Percentiles rank a stretch among this genome's conserved stretches.
Evolutionary conservation across 2,329 filamentous ascomycete species (phyloP).

Genomic region (Stagonosporopsis vannaccii): DNA sequence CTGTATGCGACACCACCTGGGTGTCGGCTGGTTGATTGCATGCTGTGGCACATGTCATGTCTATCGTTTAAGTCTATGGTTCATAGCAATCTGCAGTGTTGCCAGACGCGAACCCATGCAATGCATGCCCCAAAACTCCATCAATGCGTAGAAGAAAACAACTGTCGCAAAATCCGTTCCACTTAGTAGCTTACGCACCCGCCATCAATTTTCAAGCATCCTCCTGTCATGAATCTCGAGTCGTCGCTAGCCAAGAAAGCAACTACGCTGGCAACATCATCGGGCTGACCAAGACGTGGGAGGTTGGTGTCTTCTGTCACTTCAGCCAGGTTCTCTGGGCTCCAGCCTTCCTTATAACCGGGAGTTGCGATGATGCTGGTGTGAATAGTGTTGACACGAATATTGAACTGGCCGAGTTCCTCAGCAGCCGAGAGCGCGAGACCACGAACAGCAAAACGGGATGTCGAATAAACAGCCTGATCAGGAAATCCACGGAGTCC

Average conservation of each 20-base stretch:
- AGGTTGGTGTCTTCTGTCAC: conserved; percentile 45
- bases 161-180: conserved; percentile 22
- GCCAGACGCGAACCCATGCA: conserved; percentile 19
- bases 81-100: conserved; percentile 19
- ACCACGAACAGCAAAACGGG: conserved; percentile 50
- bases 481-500: conserved; percentile 50
- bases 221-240: conserved; percentile 51
- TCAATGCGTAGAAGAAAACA: conserved; percentile 24
- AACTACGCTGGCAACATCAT: conserved; percentile 50
- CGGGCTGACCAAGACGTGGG: conserved; percentile 47
- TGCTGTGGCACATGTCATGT: conserved; percentile 12
- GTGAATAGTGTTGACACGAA: conserved; percentile 53
- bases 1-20: conserved; percentile 11
- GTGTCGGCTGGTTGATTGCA: conserved; percentile 7
- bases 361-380: conserved; percentile 50
- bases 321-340: conserved; percentile 44
- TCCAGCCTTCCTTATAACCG: conserved; percentile 47
- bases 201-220: conserved; percentile 45
- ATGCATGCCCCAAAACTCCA: conserved; percentile 29
- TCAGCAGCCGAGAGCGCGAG: conserved; percentile 50
- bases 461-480: conserved; percentile 46
- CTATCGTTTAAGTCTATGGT: conserved; percentile 18
- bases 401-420: conserved; percentile 48
- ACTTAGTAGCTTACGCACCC: conserved; percentile 34
- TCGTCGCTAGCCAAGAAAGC: conserved; percentile 51